These are phyloP conservation scores for Cladosporium colombiae DNA, from an alignment of 2,329 filamentous ascomycete genomes.

Conservation along the genomic window DNA sequence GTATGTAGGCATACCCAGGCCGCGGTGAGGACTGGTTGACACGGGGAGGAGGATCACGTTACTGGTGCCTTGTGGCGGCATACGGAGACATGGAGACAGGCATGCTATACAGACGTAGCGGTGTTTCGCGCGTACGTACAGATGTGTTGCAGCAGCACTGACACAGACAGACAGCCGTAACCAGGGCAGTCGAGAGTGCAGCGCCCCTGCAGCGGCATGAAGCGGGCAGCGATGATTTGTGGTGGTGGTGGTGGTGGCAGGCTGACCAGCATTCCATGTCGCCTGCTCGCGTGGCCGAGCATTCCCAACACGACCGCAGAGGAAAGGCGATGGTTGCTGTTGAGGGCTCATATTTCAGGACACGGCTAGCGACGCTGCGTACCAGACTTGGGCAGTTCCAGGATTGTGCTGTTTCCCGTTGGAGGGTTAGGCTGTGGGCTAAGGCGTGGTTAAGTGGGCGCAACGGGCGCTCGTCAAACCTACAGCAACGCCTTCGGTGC, in stretches of 20 bases:
- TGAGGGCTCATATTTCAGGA: not conserved
- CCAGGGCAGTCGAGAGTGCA: not conserved
- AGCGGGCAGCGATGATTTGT: not conserved
- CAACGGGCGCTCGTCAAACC: conserved; percentile 16
- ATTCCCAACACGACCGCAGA: not conserved
- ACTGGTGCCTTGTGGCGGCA: not conserved
- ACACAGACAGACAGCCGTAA: not conserved
- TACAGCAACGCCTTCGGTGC: conserved; percentile 11
- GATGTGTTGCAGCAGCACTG: not conserved
- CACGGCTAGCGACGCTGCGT: not conserved
- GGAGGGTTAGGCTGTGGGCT: not conserved
- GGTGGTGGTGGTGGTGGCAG: not conserved
- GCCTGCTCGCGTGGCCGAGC: not conserved
- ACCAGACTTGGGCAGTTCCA: not conserved
- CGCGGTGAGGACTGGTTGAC: not conserved
- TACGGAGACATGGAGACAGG: not conserved
- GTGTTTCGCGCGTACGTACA: not conserved
- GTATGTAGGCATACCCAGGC: conserved; percentile 1
- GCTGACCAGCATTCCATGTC: conserved; percentile 1
- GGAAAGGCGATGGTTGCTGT: not conserved
- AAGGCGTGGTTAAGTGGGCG: not conserved
- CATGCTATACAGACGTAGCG: not conserved
- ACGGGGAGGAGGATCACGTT: not conserved
- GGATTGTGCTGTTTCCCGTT: not conserved
- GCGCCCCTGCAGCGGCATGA: conserved; percentile 1